Percentiles rank a stretch among this genome's conserved stretches.
Evolutionary conservation across 257 asterid species (phyloP).

Genomic region (Scutellaria galericulata): DNA sequence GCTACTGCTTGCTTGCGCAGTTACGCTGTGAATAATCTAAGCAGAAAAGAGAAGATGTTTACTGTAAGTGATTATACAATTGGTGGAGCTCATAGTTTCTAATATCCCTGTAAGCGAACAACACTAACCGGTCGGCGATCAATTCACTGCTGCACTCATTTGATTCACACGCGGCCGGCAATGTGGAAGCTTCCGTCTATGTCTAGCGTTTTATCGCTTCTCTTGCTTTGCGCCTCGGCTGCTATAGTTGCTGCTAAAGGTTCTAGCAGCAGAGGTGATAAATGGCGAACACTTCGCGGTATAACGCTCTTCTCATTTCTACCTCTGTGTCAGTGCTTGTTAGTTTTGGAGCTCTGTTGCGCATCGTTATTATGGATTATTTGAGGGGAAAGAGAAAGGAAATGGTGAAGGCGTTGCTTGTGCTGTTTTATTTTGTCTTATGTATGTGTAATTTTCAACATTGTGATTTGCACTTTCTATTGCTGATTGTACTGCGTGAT

Average conservation of each 20-base stretch:
- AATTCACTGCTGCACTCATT: too few relatives aligned
- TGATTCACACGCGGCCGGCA: slow-evolving; percentile 28
- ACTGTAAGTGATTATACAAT: too few relatives aligned
- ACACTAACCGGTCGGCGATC: too few relatives aligned
- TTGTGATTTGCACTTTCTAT: background rate
- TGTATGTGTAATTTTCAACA: background rate
- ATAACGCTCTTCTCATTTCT: background rate
- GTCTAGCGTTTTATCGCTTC: slow-evolving; percentile 14
- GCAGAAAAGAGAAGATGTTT: too few relatives aligned
- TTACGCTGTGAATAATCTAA: too few relatives aligned
- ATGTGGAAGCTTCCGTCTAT: slow-evolving; percentile 57
- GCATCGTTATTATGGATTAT: background rate
- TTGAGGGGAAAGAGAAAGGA: background rate
- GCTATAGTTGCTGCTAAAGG: slow-evolving; percentile 64
- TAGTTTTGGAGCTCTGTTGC: background rate
- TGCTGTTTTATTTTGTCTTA: background rate
- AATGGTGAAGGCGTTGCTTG: background rate
- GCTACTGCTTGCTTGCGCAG: too few relatives aligned
- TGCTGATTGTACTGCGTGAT: background rate
- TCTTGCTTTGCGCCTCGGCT: slow-evolving; percentile 52
- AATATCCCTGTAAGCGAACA: too few relatives aligned
- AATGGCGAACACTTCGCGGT: slow-evolving; percentile 79
- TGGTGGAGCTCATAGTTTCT: too few relatives aligned
- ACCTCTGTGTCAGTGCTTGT: background rate
- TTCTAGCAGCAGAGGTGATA: slow-evolving; percentile 41